phyloP scores from a whole-genome alignment of 352 stramenopile genomes.

The Elongisporangium anandrum region DNA sequence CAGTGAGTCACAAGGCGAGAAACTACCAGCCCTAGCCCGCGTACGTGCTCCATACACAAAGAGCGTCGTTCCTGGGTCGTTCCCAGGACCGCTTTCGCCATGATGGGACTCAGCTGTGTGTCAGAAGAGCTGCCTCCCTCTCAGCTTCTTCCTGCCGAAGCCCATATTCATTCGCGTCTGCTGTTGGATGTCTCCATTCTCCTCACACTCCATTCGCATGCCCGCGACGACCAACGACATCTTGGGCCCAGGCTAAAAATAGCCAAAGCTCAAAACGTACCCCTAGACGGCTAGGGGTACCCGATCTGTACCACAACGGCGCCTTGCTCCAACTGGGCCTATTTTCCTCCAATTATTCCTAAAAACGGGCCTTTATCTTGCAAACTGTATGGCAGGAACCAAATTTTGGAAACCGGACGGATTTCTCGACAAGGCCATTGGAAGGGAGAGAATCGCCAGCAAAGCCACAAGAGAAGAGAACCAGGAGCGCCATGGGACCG shows the following conservation, averaged over 20 bases:
- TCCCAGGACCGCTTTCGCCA: too few species aligned
- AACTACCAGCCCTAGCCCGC: neutral
- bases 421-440: neutral
- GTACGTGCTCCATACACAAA: neutral
- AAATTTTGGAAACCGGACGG: neutral
- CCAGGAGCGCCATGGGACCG: conserved; percentile 22
- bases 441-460: neutral
- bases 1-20: neutral
- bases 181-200: neutral
- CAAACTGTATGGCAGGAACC: neutral
- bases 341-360: neutral
- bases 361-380: neutral
- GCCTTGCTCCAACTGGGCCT: neutral
- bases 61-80: neutral
- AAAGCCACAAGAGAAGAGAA: neutral
- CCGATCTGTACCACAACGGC: neutral
- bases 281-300: neutral
- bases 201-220: neutral
- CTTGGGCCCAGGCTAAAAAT: neutral
- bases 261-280: neutral
- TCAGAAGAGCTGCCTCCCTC: neutral
- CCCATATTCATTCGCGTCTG: neutral
- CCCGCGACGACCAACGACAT: neutral
- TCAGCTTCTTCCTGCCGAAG: neutral
- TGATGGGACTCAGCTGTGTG: neutral